Evolutionary conservation across 345 rosid genomes (phyloP).

Genomic region (Populus ilicifolia): DNA sequence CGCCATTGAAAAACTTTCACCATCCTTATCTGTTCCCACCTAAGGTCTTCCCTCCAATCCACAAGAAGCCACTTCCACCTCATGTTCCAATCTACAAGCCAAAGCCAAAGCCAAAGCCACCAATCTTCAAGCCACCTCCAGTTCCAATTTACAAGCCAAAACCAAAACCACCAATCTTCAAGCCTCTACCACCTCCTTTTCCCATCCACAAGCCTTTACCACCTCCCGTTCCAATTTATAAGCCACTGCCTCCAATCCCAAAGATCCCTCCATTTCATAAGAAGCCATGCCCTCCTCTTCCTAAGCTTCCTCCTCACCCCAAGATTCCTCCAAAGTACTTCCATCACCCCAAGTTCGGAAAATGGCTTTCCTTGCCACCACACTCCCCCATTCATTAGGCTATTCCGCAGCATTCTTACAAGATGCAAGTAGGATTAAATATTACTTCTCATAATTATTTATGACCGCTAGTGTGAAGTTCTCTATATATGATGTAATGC

Average conservation of each 20-base stretch:
- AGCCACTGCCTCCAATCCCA: slow-evolving; percentile 21
- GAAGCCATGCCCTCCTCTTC: slow-evolving; percentile 24
- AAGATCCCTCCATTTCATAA: slow-evolving; percentile 14
- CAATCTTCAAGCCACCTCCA: not conserved
- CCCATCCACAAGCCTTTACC: slow-evolving; percentile 11
- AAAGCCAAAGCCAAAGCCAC: slow-evolving; percentile 3
- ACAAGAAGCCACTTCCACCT: slow-evolving; percentile 18
- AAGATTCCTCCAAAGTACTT: slow-evolving; percentile 7
- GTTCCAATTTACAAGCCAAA: slow-evolving; percentile 9
- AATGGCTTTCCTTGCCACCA: slow-evolving; percentile 24
- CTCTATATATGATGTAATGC: not conserved
- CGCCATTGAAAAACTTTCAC: slow-evolving; percentile 25
- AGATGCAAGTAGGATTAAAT: not conserved
- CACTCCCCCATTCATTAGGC: slow-evolving; percentile 16
- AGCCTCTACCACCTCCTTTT: not conserved
- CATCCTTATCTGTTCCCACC: slow-evolving; percentile 21
- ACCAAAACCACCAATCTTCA: slow-evolving; percentile 13
- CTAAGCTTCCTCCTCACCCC: slow-evolving; percentile 6
- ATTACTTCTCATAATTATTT: not conserved
- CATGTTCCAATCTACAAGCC: slow-evolving; percentile 14
- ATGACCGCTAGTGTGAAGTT: not conserved
- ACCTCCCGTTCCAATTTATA: not conserved
- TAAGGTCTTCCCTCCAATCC: slow-evolving; percentile 14
- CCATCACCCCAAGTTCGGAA: slow-evolving; percentile 23
- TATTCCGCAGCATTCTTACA: not conserved